Evolutionary conservation across 73 alveolate species (phyloP).

Genomic region (Paramecium primaurelia): DNA sequence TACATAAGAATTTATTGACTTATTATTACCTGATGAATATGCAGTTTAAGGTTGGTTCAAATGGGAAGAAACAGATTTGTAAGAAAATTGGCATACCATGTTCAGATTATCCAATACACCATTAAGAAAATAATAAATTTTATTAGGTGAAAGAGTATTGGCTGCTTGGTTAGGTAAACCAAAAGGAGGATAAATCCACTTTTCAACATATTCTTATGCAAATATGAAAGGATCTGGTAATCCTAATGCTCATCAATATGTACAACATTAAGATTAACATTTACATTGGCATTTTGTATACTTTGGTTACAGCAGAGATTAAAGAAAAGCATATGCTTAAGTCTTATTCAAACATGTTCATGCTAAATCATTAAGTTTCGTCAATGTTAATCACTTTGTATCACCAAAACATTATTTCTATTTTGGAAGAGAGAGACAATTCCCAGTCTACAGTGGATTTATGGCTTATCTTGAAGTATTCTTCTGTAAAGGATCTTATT

Average conservation of each 20-base stretch:
- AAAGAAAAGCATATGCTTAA: conserved; percentile 45
- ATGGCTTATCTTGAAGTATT: conserved; percentile 25
- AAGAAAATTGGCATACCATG: conserved; percentile 6
- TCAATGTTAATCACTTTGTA: background rate
- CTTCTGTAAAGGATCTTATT: conserved; percentile 8
- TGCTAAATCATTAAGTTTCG: background rate
- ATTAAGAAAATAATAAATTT: background rate
- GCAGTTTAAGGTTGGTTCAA: conserved; percentile 46
- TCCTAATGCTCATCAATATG: background rate
- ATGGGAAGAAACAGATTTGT: background rate
- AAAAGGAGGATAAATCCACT: conserved; percentile 17
- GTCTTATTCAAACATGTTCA: conserved; percentile 31
- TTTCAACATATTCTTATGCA: conserved; percentile 30
- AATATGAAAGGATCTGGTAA: conserved; percentile 38
- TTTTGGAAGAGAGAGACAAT: conserved; percentile 31
- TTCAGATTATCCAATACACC: conserved; percentile 21
- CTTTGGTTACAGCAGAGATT: conserved; percentile 20
- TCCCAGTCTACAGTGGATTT: background rate
- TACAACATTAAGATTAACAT: background rate
- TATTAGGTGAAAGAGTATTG: conserved; percentile 35
- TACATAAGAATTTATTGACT: background rate
- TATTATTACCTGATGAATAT: conserved; percentile 10
- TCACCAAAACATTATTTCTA: conserved; percentile 26
- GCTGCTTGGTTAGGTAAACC: conserved; percentile 51
- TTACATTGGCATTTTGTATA: conserved; percentile 33